Conservation (phyloP, 2,329 filamentous ascomycete genomes). For the Diaporthe destruens region DNA sequence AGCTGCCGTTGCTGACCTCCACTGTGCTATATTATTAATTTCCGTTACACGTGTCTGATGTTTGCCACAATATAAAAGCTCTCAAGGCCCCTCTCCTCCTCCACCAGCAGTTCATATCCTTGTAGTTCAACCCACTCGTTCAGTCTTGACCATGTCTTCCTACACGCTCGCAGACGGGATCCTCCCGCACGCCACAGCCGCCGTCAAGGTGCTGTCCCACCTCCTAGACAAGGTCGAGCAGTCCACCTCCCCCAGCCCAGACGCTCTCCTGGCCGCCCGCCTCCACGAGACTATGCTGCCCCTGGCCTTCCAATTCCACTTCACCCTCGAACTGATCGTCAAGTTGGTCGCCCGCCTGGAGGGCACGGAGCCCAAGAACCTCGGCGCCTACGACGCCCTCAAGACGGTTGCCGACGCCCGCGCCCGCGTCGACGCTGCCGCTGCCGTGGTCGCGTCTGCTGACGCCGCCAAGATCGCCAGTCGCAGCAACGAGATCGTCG, state of each 20-base stretch:
- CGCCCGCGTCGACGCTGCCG: background rate
- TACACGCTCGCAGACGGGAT: conserved; percentile 20
- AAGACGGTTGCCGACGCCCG: conserved; percentile 20
- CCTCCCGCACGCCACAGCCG: conserved; percentile 4
- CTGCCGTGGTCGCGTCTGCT: background rate
- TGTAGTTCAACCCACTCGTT: background rate
- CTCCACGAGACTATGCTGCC: background rate
- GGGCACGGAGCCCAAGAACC: background rate
- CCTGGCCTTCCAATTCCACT: conserved; percentile 8
- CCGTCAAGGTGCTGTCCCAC: conserved; percentile 9
- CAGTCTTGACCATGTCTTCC: background rate
- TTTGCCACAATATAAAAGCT: background rate
- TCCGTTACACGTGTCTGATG: background rate
- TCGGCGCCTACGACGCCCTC: background rate
- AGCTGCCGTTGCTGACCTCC: background rate
- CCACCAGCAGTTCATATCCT: background rate
- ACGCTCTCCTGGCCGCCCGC: conserved; percentile 3
- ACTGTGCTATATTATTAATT: background rate
- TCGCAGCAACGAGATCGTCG: background rate
- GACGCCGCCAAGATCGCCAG: conserved; percentile 18
- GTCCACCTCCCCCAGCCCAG: background rate
- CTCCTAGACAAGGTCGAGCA: background rate
- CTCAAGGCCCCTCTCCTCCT: background rate
- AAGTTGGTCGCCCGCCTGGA: conserved; percentile 12
- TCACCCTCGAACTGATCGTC: background rate